Percentiles rank a stretch among this genome's conserved stretches.
Conservation (phyloP, 768 basidiomycete species). For the Pisolithus sp. region DNA sequence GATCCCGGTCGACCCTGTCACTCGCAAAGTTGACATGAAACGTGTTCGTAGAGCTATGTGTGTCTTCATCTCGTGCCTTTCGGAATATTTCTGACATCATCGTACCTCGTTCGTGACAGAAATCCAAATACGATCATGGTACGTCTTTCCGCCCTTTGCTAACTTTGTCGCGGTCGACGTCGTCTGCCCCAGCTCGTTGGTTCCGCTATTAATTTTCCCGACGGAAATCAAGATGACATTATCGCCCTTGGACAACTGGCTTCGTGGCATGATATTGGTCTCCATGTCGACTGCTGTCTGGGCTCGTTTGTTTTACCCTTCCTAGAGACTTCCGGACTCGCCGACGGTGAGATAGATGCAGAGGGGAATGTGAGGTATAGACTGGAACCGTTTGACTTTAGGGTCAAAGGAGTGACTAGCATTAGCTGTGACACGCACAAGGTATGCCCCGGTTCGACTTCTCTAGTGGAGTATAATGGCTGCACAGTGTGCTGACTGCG, state of each 20-base stretch:
- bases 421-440: slow-evolving; percentile 97
- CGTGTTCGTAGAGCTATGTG: slow-evolving; percentile 83
- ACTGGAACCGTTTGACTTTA: slow-evolving; percentile 80
- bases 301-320: slow-evolving; percentile 94
- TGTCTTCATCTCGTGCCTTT: slow-evolving; percentile 22
- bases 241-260: slow-evolving; percentile 72
- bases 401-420: slow-evolving; percentile 84
- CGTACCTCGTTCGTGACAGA: slow-evolving; percentile 31
- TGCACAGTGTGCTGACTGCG: not conserved
- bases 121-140: slow-evolving; percentile 89
- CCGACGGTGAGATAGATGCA: slow-evolving; percentile 36
- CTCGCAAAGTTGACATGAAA: slow-evolving; percentile 73
- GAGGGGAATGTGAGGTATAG: slow-evolving; percentile 42
- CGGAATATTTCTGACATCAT: slow-evolving; percentile 1
- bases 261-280: slow-evolving; percentile 62
- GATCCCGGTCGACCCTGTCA: slow-evolving; percentile 72
- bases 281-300: slow-evolving; percentile 94
- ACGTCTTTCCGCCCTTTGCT: slow-evolving; percentile 1
- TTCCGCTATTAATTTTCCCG: slow-evolving; percentile 80
- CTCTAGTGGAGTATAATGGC: not conserved
- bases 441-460: slow-evolving; percentile 32
- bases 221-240: slow-evolving; percentile 86
- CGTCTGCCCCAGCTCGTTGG: slow-evolving; percentile 58
- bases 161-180: not conserved
- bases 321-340: slow-evolving; percentile 71